Conservation (phyloP, 208 protist genomes). For the Phytomonas sp. region DNA sequence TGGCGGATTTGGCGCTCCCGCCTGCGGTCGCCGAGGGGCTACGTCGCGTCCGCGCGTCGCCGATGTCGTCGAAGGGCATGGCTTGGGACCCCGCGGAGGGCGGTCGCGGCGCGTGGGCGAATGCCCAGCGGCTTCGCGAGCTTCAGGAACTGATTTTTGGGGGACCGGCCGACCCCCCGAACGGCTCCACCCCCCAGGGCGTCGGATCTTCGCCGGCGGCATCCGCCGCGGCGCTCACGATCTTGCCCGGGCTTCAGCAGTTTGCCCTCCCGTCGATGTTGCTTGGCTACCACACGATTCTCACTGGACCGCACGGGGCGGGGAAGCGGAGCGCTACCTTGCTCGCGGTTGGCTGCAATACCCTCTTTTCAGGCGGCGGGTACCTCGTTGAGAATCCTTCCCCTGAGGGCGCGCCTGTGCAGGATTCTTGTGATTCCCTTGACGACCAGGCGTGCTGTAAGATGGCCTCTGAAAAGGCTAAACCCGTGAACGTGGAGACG, state of each 20-base stretch:
- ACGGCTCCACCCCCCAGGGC: too few relatives aligned
- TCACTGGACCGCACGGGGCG: constrained; percentile 36
- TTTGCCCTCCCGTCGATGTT: constrained; percentile 48
- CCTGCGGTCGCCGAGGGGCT: too few relatives aligned
- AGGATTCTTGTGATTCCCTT: not conserved
- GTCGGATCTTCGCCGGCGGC: too few relatives aligned
- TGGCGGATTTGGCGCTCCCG: too few relatives aligned
- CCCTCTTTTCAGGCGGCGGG: constrained; percentile 11
- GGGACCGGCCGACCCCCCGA: too few relatives aligned
- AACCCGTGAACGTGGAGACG: not conserved
- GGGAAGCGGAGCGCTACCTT: constrained; percentile 51
- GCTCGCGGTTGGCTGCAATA: constrained; percentile 24
- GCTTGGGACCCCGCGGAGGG: too few relatives aligned
- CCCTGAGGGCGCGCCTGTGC: not conserved
- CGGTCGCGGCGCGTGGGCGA: too few relatives aligned
- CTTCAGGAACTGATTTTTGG: too few relatives aligned
- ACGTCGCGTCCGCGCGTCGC: too few relatives aligned
- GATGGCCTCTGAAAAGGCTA: not conserved
- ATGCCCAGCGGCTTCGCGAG: too few relatives aligned
- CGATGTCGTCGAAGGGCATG: too few relatives aligned
- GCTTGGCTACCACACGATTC: constrained; percentile 54
- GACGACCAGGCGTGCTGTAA: not conserved
- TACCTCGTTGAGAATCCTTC: not conserved
- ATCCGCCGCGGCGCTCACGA: too few relatives aligned
- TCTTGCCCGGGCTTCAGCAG: constrained; percentile 44